Percentiles rank a stretch among this genome's conserved stretches.
Conservation (phyloP, 2,329 filamentous ascomycete species). For the Fusarium sp. region DNA sequence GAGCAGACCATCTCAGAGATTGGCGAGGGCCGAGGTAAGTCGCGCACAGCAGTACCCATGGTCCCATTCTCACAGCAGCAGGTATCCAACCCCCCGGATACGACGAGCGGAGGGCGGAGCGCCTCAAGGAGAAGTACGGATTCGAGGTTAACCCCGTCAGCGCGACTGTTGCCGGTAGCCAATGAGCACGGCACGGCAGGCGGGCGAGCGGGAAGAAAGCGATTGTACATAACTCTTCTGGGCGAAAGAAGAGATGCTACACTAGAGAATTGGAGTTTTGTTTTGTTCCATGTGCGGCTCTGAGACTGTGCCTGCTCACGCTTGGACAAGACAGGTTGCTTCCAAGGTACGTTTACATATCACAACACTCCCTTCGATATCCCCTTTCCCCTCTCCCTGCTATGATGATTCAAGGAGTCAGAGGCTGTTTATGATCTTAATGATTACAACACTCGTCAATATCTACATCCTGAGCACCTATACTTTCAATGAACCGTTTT, state of each 20-base stretch:
- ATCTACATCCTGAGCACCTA: slow-evolving; percentile 37
- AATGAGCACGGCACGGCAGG: slow-evolving; percentile 43
- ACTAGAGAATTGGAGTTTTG: slow-evolving; percentile 54
- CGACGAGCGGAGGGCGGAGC: slow-evolving; percentile 80
- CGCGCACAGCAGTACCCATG: slow-evolving; percentile 7
- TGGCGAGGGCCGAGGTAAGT: slow-evolving; percentile 85
- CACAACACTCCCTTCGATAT: not conserved
- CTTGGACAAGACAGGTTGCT: slow-evolving; percentile 23
- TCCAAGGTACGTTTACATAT: slow-evolving; percentile 40
- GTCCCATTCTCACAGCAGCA: slow-evolving; percentile 49
- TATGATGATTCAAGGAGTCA: slow-evolving; percentile 54
- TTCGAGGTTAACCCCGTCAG: slow-evolving; percentile 78
- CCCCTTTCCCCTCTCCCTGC: slow-evolving; percentile 17
- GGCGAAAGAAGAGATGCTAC: slow-evolving; percentile 48
- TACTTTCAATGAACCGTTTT: not conserved
- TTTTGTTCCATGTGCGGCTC: slow-evolving; percentile 44
- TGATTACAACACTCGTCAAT: slow-evolving; percentile 49
- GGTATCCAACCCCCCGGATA: slow-evolving; percentile 84
- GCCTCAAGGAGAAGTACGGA: slow-evolving; percentile 86
- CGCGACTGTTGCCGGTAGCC: slow-evolving; percentile 57
- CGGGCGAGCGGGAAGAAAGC: slow-evolving; percentile 41
- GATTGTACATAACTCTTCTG: slow-evolving; percentile 51
- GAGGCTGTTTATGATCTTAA: slow-evolving; percentile 56
- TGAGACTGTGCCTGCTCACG: slow-evolving; percentile 39
- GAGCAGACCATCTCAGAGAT: slow-evolving; percentile 82